Evolutionary conservation across 2,329 filamentous ascomycete species (phyloP).

Genomic region (Cordyceps cicadae): DNA sequence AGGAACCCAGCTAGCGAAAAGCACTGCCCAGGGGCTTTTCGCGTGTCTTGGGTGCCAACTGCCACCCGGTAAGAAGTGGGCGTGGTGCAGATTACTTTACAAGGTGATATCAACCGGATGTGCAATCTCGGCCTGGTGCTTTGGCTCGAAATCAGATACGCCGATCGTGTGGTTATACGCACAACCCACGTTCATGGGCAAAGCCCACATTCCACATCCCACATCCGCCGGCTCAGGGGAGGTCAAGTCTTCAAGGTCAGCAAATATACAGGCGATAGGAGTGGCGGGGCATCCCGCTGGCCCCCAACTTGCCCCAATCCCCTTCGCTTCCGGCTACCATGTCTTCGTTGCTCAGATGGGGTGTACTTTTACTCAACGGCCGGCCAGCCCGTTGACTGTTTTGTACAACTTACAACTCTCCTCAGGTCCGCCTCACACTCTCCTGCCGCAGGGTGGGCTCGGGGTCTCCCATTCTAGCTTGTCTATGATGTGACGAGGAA

Average conservation of each 20-base stretch:
- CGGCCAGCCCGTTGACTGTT: background rate
- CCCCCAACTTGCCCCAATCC: background rate
- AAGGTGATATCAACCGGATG: background rate
- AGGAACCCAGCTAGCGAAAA: background rate
- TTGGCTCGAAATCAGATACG: background rate
- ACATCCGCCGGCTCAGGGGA: background rate
- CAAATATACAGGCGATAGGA: background rate
- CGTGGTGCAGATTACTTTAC: background rate
- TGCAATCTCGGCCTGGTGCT: background rate
- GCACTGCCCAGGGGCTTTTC: background rate
- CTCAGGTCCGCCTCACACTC: background rate
- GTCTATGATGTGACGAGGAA: background rate
- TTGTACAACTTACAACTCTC: too few relatives aligned
- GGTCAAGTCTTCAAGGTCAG: background rate
- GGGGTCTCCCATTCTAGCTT: background rate
- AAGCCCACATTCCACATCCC: background rate
- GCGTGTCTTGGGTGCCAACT: background rate
- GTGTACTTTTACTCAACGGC: background rate
- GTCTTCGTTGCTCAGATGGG: background rate
- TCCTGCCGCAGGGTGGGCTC: background rate
- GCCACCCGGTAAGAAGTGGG: background rate
- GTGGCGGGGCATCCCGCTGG: background rate
- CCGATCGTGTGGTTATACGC: background rate
- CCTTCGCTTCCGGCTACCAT: conserved; percentile 5
- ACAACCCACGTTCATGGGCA: background rate